Evolutionary conservation across 1,284 basidiomycete genomes (phyloP).

Genomic region (Takashimella koratensis): DNA sequence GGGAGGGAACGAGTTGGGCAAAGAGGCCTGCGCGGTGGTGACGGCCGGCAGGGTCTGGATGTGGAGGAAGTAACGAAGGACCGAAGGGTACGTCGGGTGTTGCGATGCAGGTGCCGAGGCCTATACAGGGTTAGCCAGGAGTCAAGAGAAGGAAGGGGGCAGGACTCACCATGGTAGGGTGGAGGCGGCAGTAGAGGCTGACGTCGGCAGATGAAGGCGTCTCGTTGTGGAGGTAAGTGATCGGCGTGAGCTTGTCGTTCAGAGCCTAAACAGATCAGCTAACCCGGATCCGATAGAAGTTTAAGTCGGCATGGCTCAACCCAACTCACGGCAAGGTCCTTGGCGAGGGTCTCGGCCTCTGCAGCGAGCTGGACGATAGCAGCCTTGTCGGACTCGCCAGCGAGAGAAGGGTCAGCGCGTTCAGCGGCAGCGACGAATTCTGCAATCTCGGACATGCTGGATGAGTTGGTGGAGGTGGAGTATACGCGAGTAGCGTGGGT

Average conservation of each 20-base stretch:
- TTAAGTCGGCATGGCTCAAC: too few species aligned
- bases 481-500: not conserved
- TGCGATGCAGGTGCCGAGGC: constrained; percentile 52
- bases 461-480: not conserved
- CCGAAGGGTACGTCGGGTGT: constrained; percentile 69
- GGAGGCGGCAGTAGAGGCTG: constrained; percentile 74
- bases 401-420: constrained; percentile 39
- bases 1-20: constrained; percentile 54
- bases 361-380: constrained; percentile 32
- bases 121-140: constrained; percentile 7
- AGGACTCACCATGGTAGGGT: constrained; percentile 66
- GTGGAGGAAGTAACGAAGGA: constrained; percentile 91
- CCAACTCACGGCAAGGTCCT: constrained; percentile 39
- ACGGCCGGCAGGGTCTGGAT: constrained; percentile 68
- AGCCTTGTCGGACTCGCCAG: constrained; percentile 33
- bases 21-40: constrained; percentile 39
- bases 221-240: constrained; percentile 74
- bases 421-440: constrained; percentile 42
- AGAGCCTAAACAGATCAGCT: constrained; percentile 60
- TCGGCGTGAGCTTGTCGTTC: constrained; percentile 65
- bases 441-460: constrained; percentile 36
- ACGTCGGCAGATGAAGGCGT: constrained; percentile 82
- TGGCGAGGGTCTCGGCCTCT: constrained; percentile 35
- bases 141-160: not conserved
- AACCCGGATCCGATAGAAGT: not conserved